phyloP scores from a whole-genome alignment of 805 yeast genomes.

The Helenozyma baotianmanensis region DNA sequence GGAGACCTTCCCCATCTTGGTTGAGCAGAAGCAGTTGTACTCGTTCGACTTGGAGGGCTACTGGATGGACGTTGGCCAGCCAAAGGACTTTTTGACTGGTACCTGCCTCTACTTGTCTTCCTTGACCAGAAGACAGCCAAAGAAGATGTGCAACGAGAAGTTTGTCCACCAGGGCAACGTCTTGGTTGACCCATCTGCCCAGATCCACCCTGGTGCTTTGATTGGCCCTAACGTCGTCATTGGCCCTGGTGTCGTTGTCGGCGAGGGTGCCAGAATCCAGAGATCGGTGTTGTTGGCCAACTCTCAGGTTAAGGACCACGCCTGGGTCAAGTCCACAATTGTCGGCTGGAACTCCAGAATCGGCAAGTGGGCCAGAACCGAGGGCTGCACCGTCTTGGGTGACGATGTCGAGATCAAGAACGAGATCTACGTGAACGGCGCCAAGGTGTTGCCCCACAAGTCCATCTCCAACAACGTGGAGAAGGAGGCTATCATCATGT shows the following conservation, averaged over 20 bases:
- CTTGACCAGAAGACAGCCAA: slow-evolving; percentile 73
- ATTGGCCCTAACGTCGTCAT: slow-evolving; percentile 98
- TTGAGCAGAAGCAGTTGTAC: slow-evolving; percentile 81
- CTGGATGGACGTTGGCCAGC: slow-evolving; percentile 99
- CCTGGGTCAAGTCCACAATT: slow-evolving; percentile 95
- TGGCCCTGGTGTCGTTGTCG: slow-evolving; percentile 93
- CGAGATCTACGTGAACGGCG: slow-evolving; percentile 98
- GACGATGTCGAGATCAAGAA: slow-evolving; percentile 98
- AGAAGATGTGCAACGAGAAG: slow-evolving; percentile 59
- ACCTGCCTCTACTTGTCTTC: slow-evolving; percentile 88
- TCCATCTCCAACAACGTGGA: slow-evolving; percentile 94
- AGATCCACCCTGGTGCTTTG: slow-evolving; percentile 85
- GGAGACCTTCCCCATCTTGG: slow-evolving; percentile 97
- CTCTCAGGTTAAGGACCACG: slow-evolving; percentile 93
- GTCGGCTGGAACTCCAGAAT: slow-evolving; percentile 99
- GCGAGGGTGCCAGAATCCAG: slow-evolving; percentile 98
- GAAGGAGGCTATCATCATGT: slow-evolving; percentile 98
- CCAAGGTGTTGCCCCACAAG: slow-evolving; percentile 98
- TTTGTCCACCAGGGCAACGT: slow-evolving; percentile 90
- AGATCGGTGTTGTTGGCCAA: slow-evolving; percentile 89
- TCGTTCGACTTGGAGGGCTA: slow-evolving; percentile 97
- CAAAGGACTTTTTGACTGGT: slow-evolving; percentile 98
- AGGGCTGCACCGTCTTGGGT: slow-evolving; percentile 96
- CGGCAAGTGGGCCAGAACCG: slow-evolving; percentile 98
- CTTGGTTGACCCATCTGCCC: slow-evolving; percentile 91